These are phyloP conservation scores for Tetrahymena elliotti DNA, from an alignment of 73 alveolate genomes.

Conservation along the genomic window DNA sequence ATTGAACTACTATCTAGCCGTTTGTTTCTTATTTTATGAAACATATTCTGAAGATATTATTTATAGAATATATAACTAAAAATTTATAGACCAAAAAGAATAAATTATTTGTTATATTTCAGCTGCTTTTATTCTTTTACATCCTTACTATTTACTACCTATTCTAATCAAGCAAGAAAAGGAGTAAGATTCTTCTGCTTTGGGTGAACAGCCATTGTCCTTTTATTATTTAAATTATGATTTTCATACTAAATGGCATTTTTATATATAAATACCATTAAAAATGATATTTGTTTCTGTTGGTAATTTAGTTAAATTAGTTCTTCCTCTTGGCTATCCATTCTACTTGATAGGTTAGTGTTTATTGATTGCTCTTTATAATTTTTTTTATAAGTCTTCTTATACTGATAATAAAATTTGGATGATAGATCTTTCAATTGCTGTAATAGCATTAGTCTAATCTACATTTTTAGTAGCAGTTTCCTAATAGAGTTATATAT, in stretches of 20 bases:
- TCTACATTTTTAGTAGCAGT: not conserved
- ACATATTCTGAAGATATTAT: not conserved
- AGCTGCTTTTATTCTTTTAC: not conserved
- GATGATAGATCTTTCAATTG: not conserved
- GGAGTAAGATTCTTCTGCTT: not conserved
- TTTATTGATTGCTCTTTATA: not conserved
- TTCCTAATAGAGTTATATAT: not conserved
- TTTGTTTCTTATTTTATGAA: not conserved
- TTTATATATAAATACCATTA: not conserved
- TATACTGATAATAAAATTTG: not conserved
- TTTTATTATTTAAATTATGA: not conserved
- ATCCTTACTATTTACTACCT: not conserved
- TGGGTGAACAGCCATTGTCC: not conserved
- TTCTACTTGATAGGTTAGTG: not conserved
- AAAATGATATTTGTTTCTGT: not conserved
- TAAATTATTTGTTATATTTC: not conserved
- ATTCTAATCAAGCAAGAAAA: not conserved
- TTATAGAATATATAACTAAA: not conserved
- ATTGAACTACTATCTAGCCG: not conserved
- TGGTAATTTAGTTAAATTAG: not conserved
- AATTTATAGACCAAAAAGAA: not conserved
- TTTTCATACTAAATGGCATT: not conserved
- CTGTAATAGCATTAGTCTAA: not conserved
- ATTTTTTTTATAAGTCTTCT: not conserved
- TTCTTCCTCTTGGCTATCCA: not conserved